These are phyloP conservation scores for Cladosporium sp. DNA, from an alignment of 2,329 filamentous ascomycete species.

Conservation along the genomic window DNA sequence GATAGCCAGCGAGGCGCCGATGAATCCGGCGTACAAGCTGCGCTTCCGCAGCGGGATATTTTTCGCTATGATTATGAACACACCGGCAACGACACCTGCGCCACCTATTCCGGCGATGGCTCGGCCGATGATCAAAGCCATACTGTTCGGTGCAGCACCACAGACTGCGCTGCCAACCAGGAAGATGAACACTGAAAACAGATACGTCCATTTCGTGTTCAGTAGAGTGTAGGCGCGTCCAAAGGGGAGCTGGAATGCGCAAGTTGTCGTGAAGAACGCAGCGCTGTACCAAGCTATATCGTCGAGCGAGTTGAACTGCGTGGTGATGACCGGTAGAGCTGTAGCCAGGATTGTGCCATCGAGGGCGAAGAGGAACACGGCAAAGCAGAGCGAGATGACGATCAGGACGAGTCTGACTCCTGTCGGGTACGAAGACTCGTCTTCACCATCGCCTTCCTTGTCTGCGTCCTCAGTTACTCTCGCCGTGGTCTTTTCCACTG, in stretches of 20 bases:
- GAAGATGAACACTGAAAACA: slow-evolving; percentile 50
- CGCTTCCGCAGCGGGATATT: slow-evolving; percentile 48
- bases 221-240: slow-evolving; percentile 51
- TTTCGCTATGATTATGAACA: slow-evolving; percentile 38
- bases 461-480: neutral
- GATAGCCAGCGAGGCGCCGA: slow-evolving; percentile 52
- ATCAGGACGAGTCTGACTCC: slow-evolving; percentile 36
- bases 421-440: slow-evolving; percentile 33
- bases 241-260: slow-evolving; percentile 44
- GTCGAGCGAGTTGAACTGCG: slow-evolving; percentile 48
- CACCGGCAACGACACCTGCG: slow-evolving; percentile 53
- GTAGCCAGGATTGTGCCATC: slow-evolving; percentile 53
- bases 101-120: slow-evolving; percentile 53
- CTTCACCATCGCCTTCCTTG: neutral
- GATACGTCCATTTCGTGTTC: slow-evolving; percentile 47
- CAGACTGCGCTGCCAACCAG: slow-evolving; percentile 54
- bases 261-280: slow-evolving; percentile 50
- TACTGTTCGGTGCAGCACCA: slow-evolving; percentile 51
- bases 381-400: slow-evolving; percentile 38
- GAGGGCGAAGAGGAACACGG: slow-evolving; percentile 28
- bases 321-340: slow-evolving; percentile 50
- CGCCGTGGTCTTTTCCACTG: slow-evolving; percentile 31
- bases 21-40: slow-evolving; percentile 52
- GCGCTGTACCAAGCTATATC: slow-evolving; percentile 50
- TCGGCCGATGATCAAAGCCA: slow-evolving; percentile 53